A percentile compares a stretch with the other conserved stretches of the same genome.
Evolutionary conservation across 1,284 basidiomycete genomes (phyloP).

Genomic region (Trametes polyzona): DNA sequence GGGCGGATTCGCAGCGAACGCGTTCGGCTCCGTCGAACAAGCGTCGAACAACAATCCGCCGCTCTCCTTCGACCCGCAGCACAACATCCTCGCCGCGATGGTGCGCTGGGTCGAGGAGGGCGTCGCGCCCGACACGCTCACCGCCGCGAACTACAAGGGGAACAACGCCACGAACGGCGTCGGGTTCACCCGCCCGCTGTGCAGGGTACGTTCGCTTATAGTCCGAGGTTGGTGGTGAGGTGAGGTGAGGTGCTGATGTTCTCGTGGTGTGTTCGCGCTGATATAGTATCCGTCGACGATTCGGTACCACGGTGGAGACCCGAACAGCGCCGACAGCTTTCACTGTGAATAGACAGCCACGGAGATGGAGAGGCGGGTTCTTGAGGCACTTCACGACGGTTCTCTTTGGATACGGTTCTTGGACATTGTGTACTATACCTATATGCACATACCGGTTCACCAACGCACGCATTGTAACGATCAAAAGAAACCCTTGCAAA

Average conservation of each 20-base stretch:
- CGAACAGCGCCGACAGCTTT: conserved; percentile 16
- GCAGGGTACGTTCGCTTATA: conserved; percentile 20
- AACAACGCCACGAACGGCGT: conserved; percentile 29
- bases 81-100: conserved; percentile 43
- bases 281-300: conserved; percentile 19
- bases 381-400: no score
- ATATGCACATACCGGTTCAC: no score
- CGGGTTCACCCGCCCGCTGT: conserved; percentile 31
- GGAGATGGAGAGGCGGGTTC: no score
- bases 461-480: no score
- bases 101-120: conserved; percentile 47
- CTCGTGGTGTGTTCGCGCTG: no score
- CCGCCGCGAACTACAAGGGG: conserved; percentile 30
- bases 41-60: conserved; percentile 29
- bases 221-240: not conserved
- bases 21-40: conserved; percentile 30
- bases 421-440: no score
- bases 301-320: conserved; percentile 19
- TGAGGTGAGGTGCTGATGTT: not conserved
- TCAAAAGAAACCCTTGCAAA: no score
- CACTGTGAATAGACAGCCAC: conserved; percentile 13
- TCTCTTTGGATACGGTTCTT: no score
- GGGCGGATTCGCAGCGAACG: conserved; percentile 32
- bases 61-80: conserved; percentile 30
- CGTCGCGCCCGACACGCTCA: conserved; percentile 37